Evolutionary conservation across 2,329 filamentous ascomycete genomes (phyloP).

Genomic region (Berkeleyomyces basicola): DNA sequence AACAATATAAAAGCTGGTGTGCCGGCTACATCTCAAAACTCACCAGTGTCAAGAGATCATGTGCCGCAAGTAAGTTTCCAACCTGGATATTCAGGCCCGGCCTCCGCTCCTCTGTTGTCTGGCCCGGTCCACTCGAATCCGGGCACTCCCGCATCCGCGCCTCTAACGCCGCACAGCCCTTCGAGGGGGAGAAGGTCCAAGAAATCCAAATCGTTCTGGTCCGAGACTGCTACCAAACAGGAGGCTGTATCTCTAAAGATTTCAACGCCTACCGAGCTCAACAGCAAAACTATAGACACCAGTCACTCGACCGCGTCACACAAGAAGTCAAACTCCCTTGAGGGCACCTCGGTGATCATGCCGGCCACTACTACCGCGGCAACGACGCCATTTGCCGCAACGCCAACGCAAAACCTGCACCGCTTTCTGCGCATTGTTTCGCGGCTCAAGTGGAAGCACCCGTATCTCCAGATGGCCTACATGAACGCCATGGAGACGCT

Average conservation of each 20-base stretch:
- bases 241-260: no score
- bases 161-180: background rate
- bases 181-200: background rate
- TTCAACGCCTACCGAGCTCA: no score
- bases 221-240: no score
- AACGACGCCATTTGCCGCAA: constrained; percentile 3
- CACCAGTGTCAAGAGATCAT: no score
- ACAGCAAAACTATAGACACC: background rate
- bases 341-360: background rate
- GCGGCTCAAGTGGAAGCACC: constrained; percentile 46
- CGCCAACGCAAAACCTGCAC: constrained; percentile 8
- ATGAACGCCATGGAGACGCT: constrained; percentile 26
- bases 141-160: background rate
- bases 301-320: background rate
- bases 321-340: background rate
- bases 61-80: no score
- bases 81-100: background rate
- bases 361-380: background rate
- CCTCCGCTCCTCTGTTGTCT: background rate
- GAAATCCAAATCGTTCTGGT: no score
- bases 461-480: constrained; percentile 42
- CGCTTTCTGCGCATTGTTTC: constrained; percentile 17
- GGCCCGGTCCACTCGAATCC: background rate
- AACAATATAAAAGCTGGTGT: no score
- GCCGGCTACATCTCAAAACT: no score